Conservation (phyloP, 2,329 filamentous ascomycete species). For the Cladobotryum protrusum region DNA sequence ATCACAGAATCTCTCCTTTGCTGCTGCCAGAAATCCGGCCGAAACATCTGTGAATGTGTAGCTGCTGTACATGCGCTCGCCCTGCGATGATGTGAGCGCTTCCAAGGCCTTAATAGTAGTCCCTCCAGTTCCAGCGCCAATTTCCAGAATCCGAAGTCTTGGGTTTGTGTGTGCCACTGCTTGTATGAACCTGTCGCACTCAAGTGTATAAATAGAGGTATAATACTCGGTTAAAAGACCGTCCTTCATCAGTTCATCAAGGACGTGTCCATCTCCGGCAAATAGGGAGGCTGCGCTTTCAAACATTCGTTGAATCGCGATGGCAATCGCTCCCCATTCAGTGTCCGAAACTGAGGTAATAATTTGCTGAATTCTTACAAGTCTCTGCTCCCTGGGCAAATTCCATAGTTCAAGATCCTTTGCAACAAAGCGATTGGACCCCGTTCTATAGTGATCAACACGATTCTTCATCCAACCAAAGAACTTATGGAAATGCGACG, state of each 20-base stretch:
- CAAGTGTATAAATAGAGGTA: background rate
- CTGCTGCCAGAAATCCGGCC: constrained; percentile 16
- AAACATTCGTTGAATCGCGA: constrained; percentile 7
- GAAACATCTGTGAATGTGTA: constrained; percentile 23
- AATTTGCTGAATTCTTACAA: constrained; percentile 6
- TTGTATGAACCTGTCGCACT: background rate
- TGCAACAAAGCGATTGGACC: constrained; percentile 5
- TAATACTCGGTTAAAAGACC: constrained; percentile 8
- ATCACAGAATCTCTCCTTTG: constrained; percentile 16
- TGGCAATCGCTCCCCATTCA: background rate
- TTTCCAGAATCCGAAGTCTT: constrained; percentile 14
- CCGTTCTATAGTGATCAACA: constrained; percentile 1
- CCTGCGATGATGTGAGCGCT: background rate
- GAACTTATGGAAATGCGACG: constrained; percentile 11
- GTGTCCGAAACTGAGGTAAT: background rate
- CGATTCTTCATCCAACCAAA: constrained; percentile 11
- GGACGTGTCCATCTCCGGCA: constrained; percentile 5
- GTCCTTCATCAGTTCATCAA: constrained; percentile 8
- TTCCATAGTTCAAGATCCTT: background rate
- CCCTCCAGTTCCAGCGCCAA: constrained; percentile 36
- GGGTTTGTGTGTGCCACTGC: constrained; percentile 7
- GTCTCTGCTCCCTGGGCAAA: background rate
- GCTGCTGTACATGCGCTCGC: constrained; percentile 2
- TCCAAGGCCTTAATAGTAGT: constrained; percentile 17
- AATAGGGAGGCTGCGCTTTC: constrained; percentile 5